These are phyloP conservation scores for Juncus inflexus DNA, from an alignment of 176 grass and related monocot genomes.

Conservation along the genomic window DNA sequence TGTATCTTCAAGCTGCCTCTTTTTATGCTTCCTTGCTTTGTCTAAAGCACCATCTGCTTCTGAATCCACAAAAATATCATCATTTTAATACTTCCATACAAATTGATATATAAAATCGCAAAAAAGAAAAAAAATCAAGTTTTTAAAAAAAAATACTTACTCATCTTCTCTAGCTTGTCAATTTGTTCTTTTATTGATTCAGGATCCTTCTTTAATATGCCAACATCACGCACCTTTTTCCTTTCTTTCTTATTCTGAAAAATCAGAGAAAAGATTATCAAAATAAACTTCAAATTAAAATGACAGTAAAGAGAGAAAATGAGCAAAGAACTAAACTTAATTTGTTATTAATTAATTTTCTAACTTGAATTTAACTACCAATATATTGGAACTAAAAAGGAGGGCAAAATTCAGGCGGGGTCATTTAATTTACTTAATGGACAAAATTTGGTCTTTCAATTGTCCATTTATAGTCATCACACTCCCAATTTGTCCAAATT, in stretches of 20 bases:
- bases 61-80: conserved; percentile 30
- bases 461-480: too few relatives aligned
- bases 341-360: neutral
- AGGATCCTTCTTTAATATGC: conserved; percentile 95
- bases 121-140: conserved; percentile 4
- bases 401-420: too few relatives aligned
- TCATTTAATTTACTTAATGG: too few relatives aligned
- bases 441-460: too few relatives aligned
- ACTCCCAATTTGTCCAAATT: too few relatives aligned
- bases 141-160: conserved; percentile 47
- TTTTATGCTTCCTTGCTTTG: conserved; percentile 99
- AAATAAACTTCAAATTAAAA: conserved; percentile 11
- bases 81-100: neutral
- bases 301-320: conserved; percentile 3
- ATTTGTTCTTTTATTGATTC: conserved; percentile 82
- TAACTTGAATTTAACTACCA: neutral
- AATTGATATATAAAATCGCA: conserved; percentile 6
- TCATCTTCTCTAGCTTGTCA: conserved; percentile 93
- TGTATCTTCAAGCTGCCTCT: conserved; percentile 95
- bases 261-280: conserved; percentile 13
- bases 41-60: conserved; percentile 97
- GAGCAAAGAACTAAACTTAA: neutral
- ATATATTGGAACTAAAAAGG: too few relatives aligned
- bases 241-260: conserved; percentile 95
- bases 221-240: conserved; percentile 97